Evolutionary conservation across 768 basidiomycete genomes (phyloP), one percentile per base, ranked within the genome.

Genomic region (Lyophyllum decastes): DNA sequence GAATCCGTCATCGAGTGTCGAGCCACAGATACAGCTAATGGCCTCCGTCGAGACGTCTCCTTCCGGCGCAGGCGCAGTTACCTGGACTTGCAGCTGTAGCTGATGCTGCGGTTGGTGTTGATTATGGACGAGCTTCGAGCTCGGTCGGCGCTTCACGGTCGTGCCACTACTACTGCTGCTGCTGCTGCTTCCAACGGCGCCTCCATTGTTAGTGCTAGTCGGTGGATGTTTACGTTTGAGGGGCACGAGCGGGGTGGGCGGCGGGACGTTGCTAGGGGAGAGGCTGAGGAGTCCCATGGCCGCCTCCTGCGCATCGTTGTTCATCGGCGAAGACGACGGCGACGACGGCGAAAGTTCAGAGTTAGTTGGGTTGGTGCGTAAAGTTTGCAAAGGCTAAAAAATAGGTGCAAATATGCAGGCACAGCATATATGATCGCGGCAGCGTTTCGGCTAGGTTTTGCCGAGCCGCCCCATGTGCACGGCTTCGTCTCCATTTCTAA

Each of bases 1-100:
- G 70, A 88, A 88, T 11, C 91, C 90, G 67, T 92, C 90, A 68
- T 90, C 90, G 64, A 84, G 78, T 27, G 78, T 72, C 49, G 81
- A 82, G 4, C 84, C 84, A 67, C 90, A 93, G 59, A 30, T 30
- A 30, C 30, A 30, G 10, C 30, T 30, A 10, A 30, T 30, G 30
- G 30, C 30, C 48, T 85, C 82, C 11, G 78, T 53, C 3, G 56
- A 58, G 26, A 49, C 40, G 57, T 49, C 48, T 58, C 56, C 43
- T 49, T 57, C 52, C 41, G 30, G 17, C 26, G 48, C 16, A 4
- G 30, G 30, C 5, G 30, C 30, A 4, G 30, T 4, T 10, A 10
- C 30, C 10, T 30, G 30, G 30, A 5, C 5, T 48, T 35, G 47
- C n/a, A 4, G 55, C 26, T 48, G 54, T 12, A 38, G 43, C 35